Conservation (phyloP, 2,329 filamentous ascomycete genomes). For the Penicillium sp. region DNA sequence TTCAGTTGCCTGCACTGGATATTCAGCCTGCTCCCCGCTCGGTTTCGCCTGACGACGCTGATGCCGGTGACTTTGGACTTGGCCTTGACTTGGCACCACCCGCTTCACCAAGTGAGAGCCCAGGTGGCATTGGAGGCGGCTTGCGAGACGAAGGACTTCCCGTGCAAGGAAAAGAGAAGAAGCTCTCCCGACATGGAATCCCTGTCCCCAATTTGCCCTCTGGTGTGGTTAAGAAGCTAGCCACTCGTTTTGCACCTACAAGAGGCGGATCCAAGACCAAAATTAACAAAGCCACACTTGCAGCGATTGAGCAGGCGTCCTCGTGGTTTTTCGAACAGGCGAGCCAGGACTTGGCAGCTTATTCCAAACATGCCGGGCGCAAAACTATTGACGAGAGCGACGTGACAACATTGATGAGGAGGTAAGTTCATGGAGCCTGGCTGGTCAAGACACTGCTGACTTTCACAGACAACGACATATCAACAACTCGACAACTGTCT, state of each 20-base stretch:
- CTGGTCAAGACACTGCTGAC: slow-evolving; percentile 25
- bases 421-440: slow-evolving; percentile 52
- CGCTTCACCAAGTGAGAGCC: slow-evolving; percentile 28
- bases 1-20: slow-evolving; percentile 28
- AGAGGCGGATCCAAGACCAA: slow-evolving; percentile 61
- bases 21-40: slow-evolving; percentile 22
- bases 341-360: slow-evolving; percentile 70
- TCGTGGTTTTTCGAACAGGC: slow-evolving; percentile 92
- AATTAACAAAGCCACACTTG: slow-evolving; percentile 66
- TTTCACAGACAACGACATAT: slow-evolving; percentile 67
- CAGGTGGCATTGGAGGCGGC: slow-evolving; percentile 33
- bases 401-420: slow-evolving; percentile 72
- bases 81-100: slow-evolving; percentile 28
- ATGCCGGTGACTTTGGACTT: slow-evolving; percentile 29
- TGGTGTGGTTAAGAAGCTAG: slow-evolving; percentile 62
- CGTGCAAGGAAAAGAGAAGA: slow-evolving; percentile 46
- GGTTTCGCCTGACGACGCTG: slow-evolving; percentile 25
- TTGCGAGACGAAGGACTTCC: slow-evolving; percentile 29
- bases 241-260: slow-evolving; percentile 62
- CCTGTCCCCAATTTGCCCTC: slow-evolving; percentile 69
- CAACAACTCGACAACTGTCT: slow-evolving; percentile 64
- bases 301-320: slow-evolving; percentile 69
- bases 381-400: slow-evolving; percentile 84
- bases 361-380: slow-evolving; percentile 72
- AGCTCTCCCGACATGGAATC: slow-evolving; percentile 64